These are phyloP conservation scores for Hemileccinum hortonii DNA, from an alignment of 1,284 basidiomycete genomes.

Conservation along the genomic window DNA sequence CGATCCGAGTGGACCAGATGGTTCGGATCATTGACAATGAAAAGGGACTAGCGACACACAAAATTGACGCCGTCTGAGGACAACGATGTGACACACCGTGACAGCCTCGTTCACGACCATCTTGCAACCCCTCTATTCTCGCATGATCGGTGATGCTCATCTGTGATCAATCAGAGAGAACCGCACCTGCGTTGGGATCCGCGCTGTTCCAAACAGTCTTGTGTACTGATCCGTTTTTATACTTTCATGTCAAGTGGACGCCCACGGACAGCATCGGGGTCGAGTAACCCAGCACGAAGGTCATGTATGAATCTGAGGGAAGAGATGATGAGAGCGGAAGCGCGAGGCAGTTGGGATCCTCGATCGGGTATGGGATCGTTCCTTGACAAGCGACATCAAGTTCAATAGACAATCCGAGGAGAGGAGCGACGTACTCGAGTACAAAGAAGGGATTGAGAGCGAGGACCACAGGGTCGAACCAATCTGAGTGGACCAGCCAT, in stretches of 20 bases:
- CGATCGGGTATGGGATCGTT: constrained; percentile 91
- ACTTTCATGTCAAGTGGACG: constrained; percentile 88
- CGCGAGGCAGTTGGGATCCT: constrained; percentile 87
- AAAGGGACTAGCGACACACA: neutral
- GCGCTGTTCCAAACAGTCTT: constrained; percentile 87
- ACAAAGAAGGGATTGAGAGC: constrained; percentile 97
- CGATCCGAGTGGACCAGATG: constrained; percentile 77
- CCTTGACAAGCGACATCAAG: constrained; percentile 40
- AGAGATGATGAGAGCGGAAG: constrained; percentile 85
- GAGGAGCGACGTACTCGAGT: constrained; percentile 69
- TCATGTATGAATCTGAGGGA: constrained; percentile 95
- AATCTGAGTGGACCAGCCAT: no score
- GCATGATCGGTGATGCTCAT: neutral
- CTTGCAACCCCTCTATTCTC: constrained; percentile 74
- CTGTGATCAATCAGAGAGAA: neutral
- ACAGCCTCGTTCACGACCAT: constrained; percentile 80
- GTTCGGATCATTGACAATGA: constrained; percentile 4
- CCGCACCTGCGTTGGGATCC: constrained; percentile 88
- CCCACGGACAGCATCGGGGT: constrained; percentile 82
- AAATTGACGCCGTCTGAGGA: constrained; percentile 36
- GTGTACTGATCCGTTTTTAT: constrained; percentile 95
- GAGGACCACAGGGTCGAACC: constrained; percentile 91
- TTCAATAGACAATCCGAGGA: neutral
- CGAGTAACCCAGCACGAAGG: constrained; percentile 77
- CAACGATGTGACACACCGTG: constrained; percentile 84